Percentiles rank a stretch among this genome's conserved stretches.
These are phyloP conservation scores for Penicillium sp. DNA, from an alignment of 2,329 filamentous ascomycete genomes.

Conservation along the genomic window DNA sequence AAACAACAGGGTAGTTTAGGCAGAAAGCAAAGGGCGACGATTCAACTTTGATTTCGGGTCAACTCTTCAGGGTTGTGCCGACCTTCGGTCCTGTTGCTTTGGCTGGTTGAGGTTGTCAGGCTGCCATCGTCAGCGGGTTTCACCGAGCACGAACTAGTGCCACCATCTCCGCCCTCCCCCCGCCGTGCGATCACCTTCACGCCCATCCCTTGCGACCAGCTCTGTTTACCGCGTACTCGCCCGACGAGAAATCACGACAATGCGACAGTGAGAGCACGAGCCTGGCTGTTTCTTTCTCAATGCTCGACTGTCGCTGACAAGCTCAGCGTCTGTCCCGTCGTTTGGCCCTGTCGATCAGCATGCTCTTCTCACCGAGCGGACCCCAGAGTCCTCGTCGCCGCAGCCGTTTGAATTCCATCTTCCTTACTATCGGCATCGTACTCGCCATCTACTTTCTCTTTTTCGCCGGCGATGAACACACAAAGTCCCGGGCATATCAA, in stretches of 20 bases:
- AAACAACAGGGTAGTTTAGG: too few species aligned
- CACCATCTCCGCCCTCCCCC: too few species aligned
- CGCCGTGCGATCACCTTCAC: too few species aligned
- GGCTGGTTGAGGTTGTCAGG: not conserved
- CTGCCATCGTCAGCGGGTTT: not conserved
- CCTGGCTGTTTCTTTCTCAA: not conserved
- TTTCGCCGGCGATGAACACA: constrained; percentile 20
- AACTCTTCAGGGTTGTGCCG: not conserved
- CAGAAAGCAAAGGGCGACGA: too few species aligned
- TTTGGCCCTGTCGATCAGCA: constrained; percentile 6
- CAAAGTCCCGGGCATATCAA: constrained; percentile 6
- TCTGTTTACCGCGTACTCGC: too few species aligned
- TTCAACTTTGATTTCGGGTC: too few species aligned
- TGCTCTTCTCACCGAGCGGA: constrained; percentile 32
- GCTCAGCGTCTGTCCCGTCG: not conserved
- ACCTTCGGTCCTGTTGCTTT: not conserved
- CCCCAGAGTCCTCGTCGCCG: constrained; percentile 31
- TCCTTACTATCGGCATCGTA: constrained; percentile 30
- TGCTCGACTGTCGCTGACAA: constrained; percentile 1
- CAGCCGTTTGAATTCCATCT: constrained; percentile 30
- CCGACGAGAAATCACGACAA: too few species aligned
- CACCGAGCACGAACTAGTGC: not conserved
- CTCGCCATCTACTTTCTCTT: constrained; percentile 30
- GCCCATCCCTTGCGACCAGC: too few species aligned
- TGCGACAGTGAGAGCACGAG: not conserved